Base-by-base conservation (phyloP, 257 asterid species). In the Pogostemon cablin region DNA sequence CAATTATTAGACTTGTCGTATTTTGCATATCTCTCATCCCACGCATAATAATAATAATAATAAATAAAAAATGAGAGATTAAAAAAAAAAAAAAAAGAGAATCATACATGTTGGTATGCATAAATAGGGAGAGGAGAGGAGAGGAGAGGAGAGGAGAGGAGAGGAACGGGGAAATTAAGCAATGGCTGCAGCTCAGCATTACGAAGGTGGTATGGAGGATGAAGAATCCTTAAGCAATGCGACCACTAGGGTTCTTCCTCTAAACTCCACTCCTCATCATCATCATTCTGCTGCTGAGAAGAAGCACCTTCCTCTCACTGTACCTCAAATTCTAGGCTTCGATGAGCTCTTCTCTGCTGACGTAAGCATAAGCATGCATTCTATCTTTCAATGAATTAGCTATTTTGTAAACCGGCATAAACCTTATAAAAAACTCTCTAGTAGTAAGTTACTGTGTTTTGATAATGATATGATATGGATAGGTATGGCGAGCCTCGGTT, bases 401-500 rank as follows among this genome's bases (percentile, higher is more conserved):
- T 15, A 15, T 15, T 15, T 15, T 15, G 15, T 15, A 15, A 15
- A 15, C 15, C 15, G 15, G 15, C 15, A 15, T 15, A 15, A 15
- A 15, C 15, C 15, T 15, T 15, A 0, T 15, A 15, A 15, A 15
- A 15, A 15, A 15, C 15, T 15, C 15, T 15, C 15, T 15, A 15
- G 0, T 15, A 15, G 15, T 15, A 15, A 15, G 15, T 15, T 15
- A 15, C 15, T 15, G 15, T 15, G 32, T 25, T 25, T 25, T 25
- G 32, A 25, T 25, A 25, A 25, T 25, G 32, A 25, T 25, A 25
- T 25, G 32, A 49, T 66, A 6, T 5, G n/a, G n/a, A 43, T 42
- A 90, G 97, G 86, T 86, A 5, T 91, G 92, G 91, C 77, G 95
- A 63, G 96, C 97, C 10, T 85, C 97, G 3, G 54, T 87, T 0